Conservation (phyloP, 2,329 filamentous ascomycete genomes). For the Saccharata proteae region DNA sequence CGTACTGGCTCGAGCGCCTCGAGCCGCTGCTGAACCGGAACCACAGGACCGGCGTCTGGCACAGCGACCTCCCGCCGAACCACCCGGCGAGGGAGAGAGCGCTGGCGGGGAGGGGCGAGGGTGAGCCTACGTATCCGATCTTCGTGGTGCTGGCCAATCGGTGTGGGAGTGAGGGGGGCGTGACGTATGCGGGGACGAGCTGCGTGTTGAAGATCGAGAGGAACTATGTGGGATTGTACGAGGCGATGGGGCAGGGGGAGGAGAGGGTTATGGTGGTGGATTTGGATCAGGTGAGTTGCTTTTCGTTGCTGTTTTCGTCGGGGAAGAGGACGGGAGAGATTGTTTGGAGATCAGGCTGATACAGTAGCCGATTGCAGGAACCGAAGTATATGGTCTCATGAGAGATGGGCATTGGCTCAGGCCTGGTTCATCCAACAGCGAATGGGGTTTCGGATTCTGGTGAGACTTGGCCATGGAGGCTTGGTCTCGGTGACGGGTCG, state of each 20-base stretch:
- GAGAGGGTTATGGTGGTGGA: constrained; percentile 59
- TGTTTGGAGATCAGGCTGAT: constrained; percentile 47
- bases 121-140: constrained; percentile 42
- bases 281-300: constrained; percentile 32
- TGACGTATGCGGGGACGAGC: constrained; percentile 62
- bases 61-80: neutral
- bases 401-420: too few relatives aligned
- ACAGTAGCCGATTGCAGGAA: too few relatives aligned
- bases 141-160: constrained; percentile 63
- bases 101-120: too few relatives aligned
- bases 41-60: constrained; percentile 7
- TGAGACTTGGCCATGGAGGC: too few relatives aligned
- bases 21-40: constrained; percentile 42
- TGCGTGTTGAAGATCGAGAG: constrained; percentile 54
- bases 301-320: neutral
- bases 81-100: constrained; percentile 7
- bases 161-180: constrained; percentile 52
- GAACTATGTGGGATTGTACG: constrained; percentile 57
- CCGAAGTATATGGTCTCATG: too few relatives aligned
- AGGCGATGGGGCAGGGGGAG: constrained; percentile 57
- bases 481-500: too few relatives aligned
- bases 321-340: constrained; percentile 49
- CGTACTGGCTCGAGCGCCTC: constrained; percentile 63
- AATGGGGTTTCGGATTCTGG: too few relatives aligned
- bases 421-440: too few relatives aligned